Percentiles rank a stretch among this genome's conserved stretches.
Evolutionary conservation across 164 flowering plant species (phyloP).

Genomic region (Pachysandra terminalis): DNA sequence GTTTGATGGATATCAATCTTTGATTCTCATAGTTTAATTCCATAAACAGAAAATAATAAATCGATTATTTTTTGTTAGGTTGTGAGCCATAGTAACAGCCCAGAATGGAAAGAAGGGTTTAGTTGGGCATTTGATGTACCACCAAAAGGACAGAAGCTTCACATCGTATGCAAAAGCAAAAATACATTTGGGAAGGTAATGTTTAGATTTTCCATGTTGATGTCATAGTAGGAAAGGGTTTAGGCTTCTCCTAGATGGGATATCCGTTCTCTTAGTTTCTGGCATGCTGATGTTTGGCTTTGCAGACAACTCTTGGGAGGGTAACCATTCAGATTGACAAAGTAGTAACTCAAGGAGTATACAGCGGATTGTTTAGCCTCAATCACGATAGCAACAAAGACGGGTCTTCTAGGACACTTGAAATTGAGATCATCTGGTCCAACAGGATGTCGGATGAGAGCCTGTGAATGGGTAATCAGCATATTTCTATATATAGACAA

Average conservation of each 20-base stretch:
- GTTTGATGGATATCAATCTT: background rate
- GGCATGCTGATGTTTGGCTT: conserved; percentile 9
- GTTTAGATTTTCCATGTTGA: background rate
- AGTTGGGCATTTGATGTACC: conserved; percentile 98
- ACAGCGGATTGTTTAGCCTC: conserved; percentile 78
- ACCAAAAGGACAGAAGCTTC: conserved; percentile 91
- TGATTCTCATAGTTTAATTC: too few species aligned
- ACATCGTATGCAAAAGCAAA: conserved; percentile 84
- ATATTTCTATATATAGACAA: conserved; percentile 1
- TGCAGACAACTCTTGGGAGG: conserved; percentile 81
- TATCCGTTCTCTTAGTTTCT: background rate
- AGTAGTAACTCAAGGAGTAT: conserved; percentile 74
- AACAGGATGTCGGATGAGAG: conserved; percentile 47
- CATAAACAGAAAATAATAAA: too few species aligned
- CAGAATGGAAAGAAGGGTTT: conserved; percentile 93
- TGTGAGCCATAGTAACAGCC: conserved; percentile 57
- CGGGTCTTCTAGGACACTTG: conserved; percentile 73
- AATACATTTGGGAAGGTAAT: conserved; percentile 88
- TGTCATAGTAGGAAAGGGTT: too few species aligned
- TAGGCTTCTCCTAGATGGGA: too few species aligned
- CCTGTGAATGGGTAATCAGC: conserved; percentile 17
- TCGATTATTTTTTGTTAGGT: conserved; percentile 39
- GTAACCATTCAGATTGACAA: conserved; percentile 90
- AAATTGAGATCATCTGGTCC: conserved; percentile 87
- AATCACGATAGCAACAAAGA: conserved; percentile 71